phyloP scores from a whole-genome alignment of 2,329 filamentous ascomycete genomes.

The Lasiodiplodia sp. region DNA sequence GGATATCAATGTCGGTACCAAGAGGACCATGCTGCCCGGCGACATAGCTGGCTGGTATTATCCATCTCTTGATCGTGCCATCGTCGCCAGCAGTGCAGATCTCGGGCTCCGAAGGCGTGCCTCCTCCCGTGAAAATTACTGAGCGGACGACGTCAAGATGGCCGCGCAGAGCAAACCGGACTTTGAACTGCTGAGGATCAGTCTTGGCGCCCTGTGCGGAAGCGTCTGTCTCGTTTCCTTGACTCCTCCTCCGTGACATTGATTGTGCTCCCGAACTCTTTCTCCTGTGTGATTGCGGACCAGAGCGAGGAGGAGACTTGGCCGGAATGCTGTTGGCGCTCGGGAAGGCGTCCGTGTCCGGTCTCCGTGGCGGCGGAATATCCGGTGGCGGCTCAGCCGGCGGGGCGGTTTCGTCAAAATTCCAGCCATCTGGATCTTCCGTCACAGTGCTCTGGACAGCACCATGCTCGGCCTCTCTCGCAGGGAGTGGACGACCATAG shows the following conservation, averaged over 20 bases:
- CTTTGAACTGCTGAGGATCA: constrained; percentile 84
- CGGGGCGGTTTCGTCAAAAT: constrained; percentile 80
- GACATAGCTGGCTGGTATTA: constrained; percentile 83
- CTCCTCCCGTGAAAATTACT: constrained; percentile 95
- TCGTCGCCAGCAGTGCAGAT: constrained; percentile 97
- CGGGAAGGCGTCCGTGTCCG: constrained; percentile 88
- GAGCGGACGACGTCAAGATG: constrained; percentile 93
- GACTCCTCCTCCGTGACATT: constrained; percentile 70
- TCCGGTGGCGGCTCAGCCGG: constrained; percentile 65
- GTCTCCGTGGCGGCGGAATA: constrained; percentile 66
- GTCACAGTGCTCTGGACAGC: constrained; percentile 48
- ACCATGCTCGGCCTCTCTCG: constrained; percentile 51
- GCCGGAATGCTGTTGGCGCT: constrained; percentile 77
- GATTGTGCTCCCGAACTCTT: constrained; percentile 71
- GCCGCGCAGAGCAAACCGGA: constrained; percentile 88
- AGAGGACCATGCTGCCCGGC: constrained; percentile 59
- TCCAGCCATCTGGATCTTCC: constrained; percentile 79
- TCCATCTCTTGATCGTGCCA: constrained; percentile 95
- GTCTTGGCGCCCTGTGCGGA: constrained; percentile 57
- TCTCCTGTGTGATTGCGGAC: constrained; percentile 73
- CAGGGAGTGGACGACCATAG: constrained; percentile 60
- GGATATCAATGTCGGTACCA: constrained; percentile 85
- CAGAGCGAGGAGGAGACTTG: constrained; percentile 77
- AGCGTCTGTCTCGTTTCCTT: constrained; percentile 66
- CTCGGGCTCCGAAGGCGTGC: constrained; percentile 93